These are phyloP conservation scores for Naumovozyma castellii DNA, from an alignment of 805 yeast species.

Conservation along the genomic window DNA sequence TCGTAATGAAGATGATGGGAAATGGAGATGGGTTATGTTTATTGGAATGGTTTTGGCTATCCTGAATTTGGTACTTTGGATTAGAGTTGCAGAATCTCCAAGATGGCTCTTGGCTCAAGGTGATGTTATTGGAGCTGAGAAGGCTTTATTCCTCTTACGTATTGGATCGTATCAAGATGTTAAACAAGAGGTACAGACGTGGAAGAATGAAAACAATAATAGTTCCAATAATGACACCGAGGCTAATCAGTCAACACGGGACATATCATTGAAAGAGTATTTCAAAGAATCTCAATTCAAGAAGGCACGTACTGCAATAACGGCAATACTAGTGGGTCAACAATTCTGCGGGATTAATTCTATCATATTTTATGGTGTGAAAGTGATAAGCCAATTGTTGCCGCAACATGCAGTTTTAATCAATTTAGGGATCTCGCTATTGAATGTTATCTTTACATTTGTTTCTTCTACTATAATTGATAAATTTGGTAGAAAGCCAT, in stretches of 20 bases:
- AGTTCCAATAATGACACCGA: neutral
- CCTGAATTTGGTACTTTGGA: conserved; percentile 35
- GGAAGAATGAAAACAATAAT: conserved; percentile 8
- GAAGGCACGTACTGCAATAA: conserved; percentile 54
- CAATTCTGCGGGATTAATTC: conserved; percentile 92
- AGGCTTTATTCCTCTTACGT: conserved; percentile 30
- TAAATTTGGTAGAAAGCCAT: conserved; percentile 60
- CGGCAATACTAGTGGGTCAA: conserved; percentile 70
- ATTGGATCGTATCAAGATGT: conserved; percentile 19
- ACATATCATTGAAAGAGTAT: conserved; percentile 34
- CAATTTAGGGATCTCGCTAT: conserved; percentile 66
- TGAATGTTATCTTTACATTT: conserved; percentile 68
- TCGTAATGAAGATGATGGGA: conserved; percentile 15
- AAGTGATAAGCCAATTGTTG: conserved; percentile 59
- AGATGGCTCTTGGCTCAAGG: conserved; percentile 51
- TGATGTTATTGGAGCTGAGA: conserved; percentile 31
- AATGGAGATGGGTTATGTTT: conserved; percentile 69
- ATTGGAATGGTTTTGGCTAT: conserved; percentile 49
- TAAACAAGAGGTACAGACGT: conserved; percentile 14
- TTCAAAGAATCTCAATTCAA: conserved; percentile 41
- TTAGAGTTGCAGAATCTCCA: conserved; percentile 65
- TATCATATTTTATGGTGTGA: conserved; percentile 87
- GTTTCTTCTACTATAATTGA: conserved; percentile 71
- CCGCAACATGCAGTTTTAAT: conserved; percentile 64
- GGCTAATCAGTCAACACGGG: neutral